Percentiles rank a stretch among this genome's conserved stretches.
These are phyloP conservation scores for Xylariaceae sp. DNA, from an alignment of 2,329 filamentous ascomycete genomes.

Conservation along the genomic window DNA sequence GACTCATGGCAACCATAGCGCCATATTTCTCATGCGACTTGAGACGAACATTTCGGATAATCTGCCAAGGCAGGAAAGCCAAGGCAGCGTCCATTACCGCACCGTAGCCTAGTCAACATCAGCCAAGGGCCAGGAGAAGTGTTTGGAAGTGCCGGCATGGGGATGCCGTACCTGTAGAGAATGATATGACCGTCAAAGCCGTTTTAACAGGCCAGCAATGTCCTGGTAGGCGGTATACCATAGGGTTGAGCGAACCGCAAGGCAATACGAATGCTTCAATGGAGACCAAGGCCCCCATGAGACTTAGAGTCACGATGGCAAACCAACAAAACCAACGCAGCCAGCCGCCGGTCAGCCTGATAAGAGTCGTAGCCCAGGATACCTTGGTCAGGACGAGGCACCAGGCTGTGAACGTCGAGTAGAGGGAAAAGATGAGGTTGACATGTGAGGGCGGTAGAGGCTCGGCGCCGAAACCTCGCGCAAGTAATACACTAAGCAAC, in stretches of 20 bases:
- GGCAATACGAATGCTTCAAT: not conserved
- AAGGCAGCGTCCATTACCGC: not conserved
- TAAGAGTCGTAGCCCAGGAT: not conserved
- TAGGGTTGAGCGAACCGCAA: not conserved
- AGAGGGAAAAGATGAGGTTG: not conserved
- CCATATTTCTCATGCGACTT: not conserved
- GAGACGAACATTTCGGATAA: not conserved
- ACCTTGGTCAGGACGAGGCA: not conserved
- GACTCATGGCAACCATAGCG: not conserved
- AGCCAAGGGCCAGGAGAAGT: not conserved
- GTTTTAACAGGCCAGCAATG: not conserved
- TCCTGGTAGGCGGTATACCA: not conserved
- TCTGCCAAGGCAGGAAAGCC: not conserved
- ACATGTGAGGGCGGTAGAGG: not conserved
- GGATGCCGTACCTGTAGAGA: not conserved
- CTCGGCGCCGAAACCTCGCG: not conserved
- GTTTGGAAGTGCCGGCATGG: not conserved
- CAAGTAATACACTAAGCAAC: not conserved
- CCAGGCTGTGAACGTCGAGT: not conserved
- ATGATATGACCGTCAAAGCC: not conserved
- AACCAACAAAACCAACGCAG: constrained; percentile 1
- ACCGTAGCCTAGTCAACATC: not conserved
- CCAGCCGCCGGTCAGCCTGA: not conserved
- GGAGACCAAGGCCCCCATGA: not conserved
- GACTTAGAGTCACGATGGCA: not conserved